Base-by-base conservation (phyloP, 805 yeast species). In the Kluyveromyces dobzhanskii region DNA sequence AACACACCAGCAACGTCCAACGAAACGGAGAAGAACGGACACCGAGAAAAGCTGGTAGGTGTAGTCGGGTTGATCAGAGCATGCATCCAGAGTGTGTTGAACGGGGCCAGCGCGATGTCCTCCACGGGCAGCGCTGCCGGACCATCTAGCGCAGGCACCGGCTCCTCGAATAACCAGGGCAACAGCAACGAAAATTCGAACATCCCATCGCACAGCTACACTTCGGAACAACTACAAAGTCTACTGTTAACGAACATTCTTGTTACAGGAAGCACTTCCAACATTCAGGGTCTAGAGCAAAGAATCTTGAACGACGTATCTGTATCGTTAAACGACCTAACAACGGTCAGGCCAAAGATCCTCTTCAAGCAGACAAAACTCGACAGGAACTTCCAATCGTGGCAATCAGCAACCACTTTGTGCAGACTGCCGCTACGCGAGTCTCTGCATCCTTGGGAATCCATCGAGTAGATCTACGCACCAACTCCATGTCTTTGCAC, bases 251-350 rank as follows among this genome's bases (percentile, higher is more conserved):
- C 55, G 10, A 87, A 86, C 54, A 81, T 88, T 40, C 78, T 87
- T 18, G 72, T 87, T 25, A 84, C 90, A 0, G 97, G 97, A 10
- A 78, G 88, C 3, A 70, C 79, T 0, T 78, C 94, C 13, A 65
- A 87, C 46, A 65, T 85, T 9, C 85, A 86, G 14, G 94, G 92
- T n/a, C 65, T 86, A 44, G 83, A 81, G 21, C 90, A 84, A 52
- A 67, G 94, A 46, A 63, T 88, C 38, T 74, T 79, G 48, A 70
- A 73, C 42, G 96, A 86, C 51, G 64, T 87, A 41, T 69, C 79
- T 12, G 65, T 69, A 32, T 25, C 37, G 11, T 30, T 34, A 16
- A 34, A 34, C 29, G 37, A 34, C 19, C 30, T 34, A 17, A 34
- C 37, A 7, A 34, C 37, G 3, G 37, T 34, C 10, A 34, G 37